Evolutionary conservation across 495 filamentous ascomycete genomes (phyloP), one percentile per base, ranked within the genome.

Genomic region (Hyaloscypha hepaticicola): DNA sequence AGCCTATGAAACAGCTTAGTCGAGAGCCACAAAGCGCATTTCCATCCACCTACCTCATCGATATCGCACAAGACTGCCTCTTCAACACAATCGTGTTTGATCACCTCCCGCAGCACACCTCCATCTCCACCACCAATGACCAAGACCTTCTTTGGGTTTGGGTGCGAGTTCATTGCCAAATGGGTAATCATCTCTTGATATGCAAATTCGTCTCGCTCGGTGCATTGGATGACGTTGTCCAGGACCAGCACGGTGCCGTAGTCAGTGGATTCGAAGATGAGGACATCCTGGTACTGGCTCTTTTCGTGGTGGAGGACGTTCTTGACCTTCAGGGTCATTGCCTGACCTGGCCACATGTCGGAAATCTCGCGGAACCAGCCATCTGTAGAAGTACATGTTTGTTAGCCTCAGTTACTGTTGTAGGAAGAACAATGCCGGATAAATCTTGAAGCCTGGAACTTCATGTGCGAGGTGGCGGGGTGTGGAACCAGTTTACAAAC

Each of bases 101-200:
- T 90, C 45, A 99, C 88, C 84, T 98, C 96, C 69, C 93, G 92
- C 68, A 98, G 87, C 62, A 98, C 95, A 78, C 95, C 96, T 59
- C 95, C 95, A 73, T 97, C 95, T 72, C 96, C 95, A 70, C 93
- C 95, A 60, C 95, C 95, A 71, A 98, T 97, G 77, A 99, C 95
- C 41, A 99, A 87, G 58, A 98, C 93, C 81, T 93, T 94, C 87
- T 97, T 93, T 71, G 95, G 95, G 81, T 95, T 86, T 68, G 94
- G 96, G 85, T 98, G 95, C 26, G 95, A 91, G 85, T 96, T 96
- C 90, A 99, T 93, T 78, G 92, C 95, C 59, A 98, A 85, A 79
- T 99, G 93, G 64, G 95, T 92, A 80, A 99, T 99, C 95, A 99
- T 99, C 86, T 99, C 96, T 81, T 99, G 96, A 87, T 98, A 98